phyloP scores from a whole-genome alignment of 768 basidiomycete species.

The Rhodotorula kratochvilovae region DNA sequence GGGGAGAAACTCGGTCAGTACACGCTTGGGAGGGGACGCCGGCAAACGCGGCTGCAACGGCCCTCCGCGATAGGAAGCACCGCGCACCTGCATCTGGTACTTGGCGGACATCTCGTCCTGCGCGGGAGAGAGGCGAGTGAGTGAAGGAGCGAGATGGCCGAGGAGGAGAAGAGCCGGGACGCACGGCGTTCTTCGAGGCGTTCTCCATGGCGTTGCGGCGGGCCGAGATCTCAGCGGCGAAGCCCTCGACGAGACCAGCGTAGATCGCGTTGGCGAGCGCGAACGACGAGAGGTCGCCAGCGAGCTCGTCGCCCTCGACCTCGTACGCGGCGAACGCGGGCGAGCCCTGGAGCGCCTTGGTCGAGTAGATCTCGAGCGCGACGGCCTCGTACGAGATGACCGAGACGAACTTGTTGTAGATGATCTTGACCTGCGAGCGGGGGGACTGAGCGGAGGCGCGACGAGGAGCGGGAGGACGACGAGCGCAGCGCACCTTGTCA shows the following conservation, averaged over 20 bases:
- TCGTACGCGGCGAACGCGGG: conserved; percentile 93
- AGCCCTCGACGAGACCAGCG: conserved; percentile 86
- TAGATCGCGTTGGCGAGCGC: conserved; percentile 94
- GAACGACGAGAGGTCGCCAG: conserved; percentile 90
- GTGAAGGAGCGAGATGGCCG: too few species aligned
- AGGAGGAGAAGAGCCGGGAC: background rate
- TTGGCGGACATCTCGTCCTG: conserved; percentile 42
- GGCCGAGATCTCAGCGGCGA: conserved; percentile 69
- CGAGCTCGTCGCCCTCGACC: conserved; percentile 94
- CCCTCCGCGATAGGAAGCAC: too few species aligned
- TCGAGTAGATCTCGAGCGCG: conserved; percentile 71
- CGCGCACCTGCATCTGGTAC: conserved; percentile 23
- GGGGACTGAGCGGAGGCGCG: background rate
- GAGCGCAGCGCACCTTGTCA: conserved; percentile 59
- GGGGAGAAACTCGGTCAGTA: too few species aligned
- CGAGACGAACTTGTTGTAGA: conserved; percentile 65
- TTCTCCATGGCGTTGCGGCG: conserved; percentile 99
- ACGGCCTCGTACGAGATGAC: conserved; percentile 84
- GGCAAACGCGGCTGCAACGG: too few species aligned
- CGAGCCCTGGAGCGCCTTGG: conserved; percentile 70
- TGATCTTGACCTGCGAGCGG: conserved; percentile 48
- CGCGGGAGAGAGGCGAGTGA: background rate
- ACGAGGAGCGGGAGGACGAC: background rate
- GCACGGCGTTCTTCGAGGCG: conserved; percentile 88
- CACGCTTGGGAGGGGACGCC: too few species aligned